Percentiles rank a stretch among this genome's conserved stretches.
phyloP scores from a whole-genome alignment of 192 early-diverging fungal species.

The Chytriomyces hyalinus region DNA sequence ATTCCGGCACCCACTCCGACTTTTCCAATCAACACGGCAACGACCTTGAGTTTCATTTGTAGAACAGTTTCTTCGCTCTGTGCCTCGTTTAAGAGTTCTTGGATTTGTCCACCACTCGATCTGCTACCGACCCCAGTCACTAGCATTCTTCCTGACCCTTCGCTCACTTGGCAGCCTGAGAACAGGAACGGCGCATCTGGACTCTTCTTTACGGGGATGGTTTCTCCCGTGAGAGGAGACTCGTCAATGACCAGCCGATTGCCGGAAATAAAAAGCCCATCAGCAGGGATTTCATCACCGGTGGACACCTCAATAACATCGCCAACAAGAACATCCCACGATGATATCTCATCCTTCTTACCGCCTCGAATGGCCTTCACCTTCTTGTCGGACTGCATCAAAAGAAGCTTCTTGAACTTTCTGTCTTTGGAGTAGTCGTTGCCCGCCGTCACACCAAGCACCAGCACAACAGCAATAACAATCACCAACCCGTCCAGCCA shows the following conservation, averaged over 20 bases:
- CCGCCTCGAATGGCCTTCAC: conserved; percentile 61
- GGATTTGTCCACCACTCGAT: conserved; percentile 64
- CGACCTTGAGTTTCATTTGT: conserved; percentile 61
- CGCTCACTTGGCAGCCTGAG: conserved; percentile 61
- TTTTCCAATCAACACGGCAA: conserved; percentile 66
- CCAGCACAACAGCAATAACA: conserved; percentile 62
- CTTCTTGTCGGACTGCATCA: conserved; percentile 63
- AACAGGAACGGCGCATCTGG: conserved; percentile 59
- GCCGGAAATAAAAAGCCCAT: conserved; percentile 59
- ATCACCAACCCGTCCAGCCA: conserved; percentile 65
- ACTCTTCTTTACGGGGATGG: conserved; percentile 59
- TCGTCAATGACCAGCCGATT: conserved; percentile 64
- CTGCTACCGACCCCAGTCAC: conserved; percentile 59
- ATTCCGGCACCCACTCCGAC: conserved; percentile 65
- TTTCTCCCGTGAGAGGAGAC: conserved; percentile 65
- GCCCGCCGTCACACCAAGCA: conserved; percentile 61
- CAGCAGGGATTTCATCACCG: conserved; percentile 66
- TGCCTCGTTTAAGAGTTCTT: conserved; percentile 61
- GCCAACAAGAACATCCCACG: conserved; percentile 62
- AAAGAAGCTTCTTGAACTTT: conserved; percentile 65
- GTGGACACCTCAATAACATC: conserved; percentile 61
- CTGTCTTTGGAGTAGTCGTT: conserved; percentile 66
- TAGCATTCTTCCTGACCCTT: conserved; percentile 60
- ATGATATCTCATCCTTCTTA: conserved; percentile 56
- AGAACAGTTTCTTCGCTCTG: conserved; percentile 63